Evolutionary conservation across 345 rosid species (phyloP), one percentile per base, ranked within the genome.

Genomic region (Fremontodendron californicum): DNA sequence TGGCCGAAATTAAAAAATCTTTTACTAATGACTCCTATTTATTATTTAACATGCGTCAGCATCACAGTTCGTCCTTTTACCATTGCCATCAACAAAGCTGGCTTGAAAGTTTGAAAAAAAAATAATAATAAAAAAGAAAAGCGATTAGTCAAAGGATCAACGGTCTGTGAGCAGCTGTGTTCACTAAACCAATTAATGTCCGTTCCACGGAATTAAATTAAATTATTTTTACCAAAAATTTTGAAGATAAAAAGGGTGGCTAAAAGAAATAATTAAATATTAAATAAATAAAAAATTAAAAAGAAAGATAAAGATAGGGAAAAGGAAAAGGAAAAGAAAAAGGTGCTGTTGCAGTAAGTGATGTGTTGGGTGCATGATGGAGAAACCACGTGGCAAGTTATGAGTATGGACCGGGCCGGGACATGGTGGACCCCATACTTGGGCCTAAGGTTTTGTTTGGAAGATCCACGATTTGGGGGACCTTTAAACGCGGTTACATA

Each of bases 131-230:
- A 25, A 4, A 0, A 8, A 0, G 31, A 37, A 69, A 58, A 13
- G 58, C 23, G 63, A 78, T 76, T 0, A 5, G 75, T 83, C 58
- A 58, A 76, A 3, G 48, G 31, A 72, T 77, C 52, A 6, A 69
- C 78, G 81, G 86, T 83, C 78, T 78, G 81, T 60, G 82, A 81
- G 80, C 79, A 71, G 68, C 83, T 3, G 61, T 46, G 69, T 40
- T 75, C 35, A 67, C 61, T 19, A 15, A 43, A 1, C 67, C 80
- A 61, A 37, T 42, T 4, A 60, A 75, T 12, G 39, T 77, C 52
- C 19, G 63, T n/a, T 45, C 29, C 12, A 8, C 33, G 42, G 19
- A 72, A 52, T 52, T 27, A 67, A 68, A 35, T 1, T 19, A 51
- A 62, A 69, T 33, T 33, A 33, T 33, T 33, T 31, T 4, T 3